Base-by-base conservation (phyloP, 1,284 basidiomycete species). In the Trichosporon asahii region DNA sequence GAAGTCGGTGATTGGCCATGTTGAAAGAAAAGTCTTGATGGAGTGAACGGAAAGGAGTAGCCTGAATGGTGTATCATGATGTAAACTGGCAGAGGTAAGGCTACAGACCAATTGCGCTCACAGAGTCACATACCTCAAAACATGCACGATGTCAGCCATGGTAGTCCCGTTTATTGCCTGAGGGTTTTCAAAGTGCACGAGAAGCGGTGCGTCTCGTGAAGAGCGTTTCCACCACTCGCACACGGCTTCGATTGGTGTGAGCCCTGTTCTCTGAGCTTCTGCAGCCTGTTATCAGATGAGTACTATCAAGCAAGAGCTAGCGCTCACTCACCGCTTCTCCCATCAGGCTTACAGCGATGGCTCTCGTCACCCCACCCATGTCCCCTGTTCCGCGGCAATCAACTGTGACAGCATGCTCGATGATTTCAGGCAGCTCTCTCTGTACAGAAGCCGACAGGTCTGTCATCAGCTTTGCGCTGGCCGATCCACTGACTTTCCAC, bases 1-100 rank as follows among this genome's bases (percentile, higher is more conserved):
- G 0, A 76, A 75, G 46, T 81, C 79, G n/a, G 79, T 64, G 31
- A 77, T 74, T 5, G 73, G 66, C 76, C 76, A 77, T 0, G 73
- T 70, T 0, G 76, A 72, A 4, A 80, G 57, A 57, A 81, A 78
- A 3, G 72, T 72, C 1, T 73, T 63, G 0, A 75, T 74, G 9
- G 78, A 79, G 0, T 79, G 76, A 0, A 80, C 78, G 11, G 79
- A 79, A 15, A 81, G 71, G 8, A 81, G 69, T 9, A 80, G 66
- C 11, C 78, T 72, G 14, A 80, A 64, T 0, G 76, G 78, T 0
- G 79, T 8, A 0, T 66, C 25, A 3, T 70, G 67, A 67, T 78
- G 77, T 15, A 79, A 69, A 9, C 79, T 77, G 7, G 8, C 1
- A 40, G 18, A 64, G 55, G 65, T 61, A 18, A 27, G 12, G 2